These are phyloP conservation scores for Pythium myriotylum DNA, from an alignment of 352 stramenopile genomes.

Conservation along the genomic window DNA sequence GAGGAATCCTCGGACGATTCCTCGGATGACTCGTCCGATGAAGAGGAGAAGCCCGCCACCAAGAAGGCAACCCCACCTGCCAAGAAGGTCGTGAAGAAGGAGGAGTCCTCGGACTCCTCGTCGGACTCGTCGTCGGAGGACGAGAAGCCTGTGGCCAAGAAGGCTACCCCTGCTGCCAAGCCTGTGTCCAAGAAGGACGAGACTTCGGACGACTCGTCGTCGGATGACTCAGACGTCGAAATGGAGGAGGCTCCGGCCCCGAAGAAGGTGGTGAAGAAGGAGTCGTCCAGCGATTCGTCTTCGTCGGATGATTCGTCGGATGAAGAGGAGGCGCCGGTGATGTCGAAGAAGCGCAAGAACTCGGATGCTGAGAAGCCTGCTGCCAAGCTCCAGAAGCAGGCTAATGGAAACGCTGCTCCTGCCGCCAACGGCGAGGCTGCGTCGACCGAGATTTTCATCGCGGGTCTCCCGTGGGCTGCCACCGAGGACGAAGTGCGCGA, in stretches of 20 bases:
- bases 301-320: conserved; percentile 53
- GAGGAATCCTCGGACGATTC: conserved; percentile 28
- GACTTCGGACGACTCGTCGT: conserved; percentile 41
- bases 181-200: conserved; percentile 52
- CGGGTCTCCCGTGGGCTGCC: conserved; percentile 94
- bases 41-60: conserved; percentile 35
- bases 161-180: conserved; percentile 38
- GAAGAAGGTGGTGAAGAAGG: conserved; percentile 45
- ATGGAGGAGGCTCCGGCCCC: conserved; percentile 23
- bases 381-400: conserved; percentile 75
- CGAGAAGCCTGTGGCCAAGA: conserved; percentile 60
- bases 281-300: conserved; percentile 37
- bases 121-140: conserved; percentile 69
- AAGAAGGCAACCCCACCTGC: conserved; percentile 37
- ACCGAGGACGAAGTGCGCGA: conserved; percentile 94
- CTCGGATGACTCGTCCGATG: conserved; percentile 30
- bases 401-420: conserved; percentile 62
- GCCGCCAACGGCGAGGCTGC: conserved; percentile 43
- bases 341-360: conserved; percentile 86
- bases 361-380: conserved; percentile 59
- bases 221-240: conserved; percentile 41
- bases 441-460: conserved; percentile 86
- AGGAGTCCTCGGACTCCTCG: conserved; percentile 57
- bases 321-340: conserved; percentile 74
- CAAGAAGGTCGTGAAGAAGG: conserved; percentile 52